These are phyloP conservation scores for Umbelopsis isabellina DNA, from an alignment of 192 early-diverging fungal genomes.

Conservation along the genomic window DNA sequence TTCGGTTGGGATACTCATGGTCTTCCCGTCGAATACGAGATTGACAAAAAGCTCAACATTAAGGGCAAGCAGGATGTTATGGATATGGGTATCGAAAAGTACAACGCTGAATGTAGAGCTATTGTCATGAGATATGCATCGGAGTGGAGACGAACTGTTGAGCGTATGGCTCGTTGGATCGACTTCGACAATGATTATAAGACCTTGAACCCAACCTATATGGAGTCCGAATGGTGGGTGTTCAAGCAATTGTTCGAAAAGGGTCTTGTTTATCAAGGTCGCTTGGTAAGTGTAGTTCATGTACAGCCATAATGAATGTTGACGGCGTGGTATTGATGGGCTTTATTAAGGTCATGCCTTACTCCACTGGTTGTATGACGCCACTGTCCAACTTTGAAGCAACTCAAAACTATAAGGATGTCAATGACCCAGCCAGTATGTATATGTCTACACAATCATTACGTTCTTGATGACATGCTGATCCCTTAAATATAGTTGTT, in stretches of 20 bases:
- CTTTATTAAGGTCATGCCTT: conserved; percentile 82
- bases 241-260: conserved; percentile 96
- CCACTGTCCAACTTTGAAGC: conserved; percentile 98
- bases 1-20: conserved; percentile 98
- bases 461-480: neutral
- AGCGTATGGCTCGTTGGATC: conserved; percentile 98
- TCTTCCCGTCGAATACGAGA: conserved; percentile 89
- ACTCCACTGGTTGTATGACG: conserved; percentile 89
- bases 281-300: conserved; percentile 45
- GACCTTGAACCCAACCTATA: conserved; percentile 92
- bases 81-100: conserved; percentile 94
- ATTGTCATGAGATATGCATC: conserved; percentile 95
- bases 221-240: conserved; percentile 99
- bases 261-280: conserved; percentile 93
- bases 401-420: conserved; percentile 96
- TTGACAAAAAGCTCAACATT: conserved; percentile 92
- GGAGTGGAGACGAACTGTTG: conserved; percentile 94
- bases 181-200: conserved; percentile 99
- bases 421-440: conserved; percentile 86
- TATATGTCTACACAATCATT: neutral
- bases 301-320: neutral
- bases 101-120: conserved; percentile 94
- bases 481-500: conserved; percentile 59
- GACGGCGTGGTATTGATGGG: no score
- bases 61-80: conserved; percentile 87